A percentile compares a stretch with the other conserved stretches of the same genome.
Conservation (phyloP, 2,329 filamentous ascomycete genomes). For the Thielaviopsis euricoi region DNA sequence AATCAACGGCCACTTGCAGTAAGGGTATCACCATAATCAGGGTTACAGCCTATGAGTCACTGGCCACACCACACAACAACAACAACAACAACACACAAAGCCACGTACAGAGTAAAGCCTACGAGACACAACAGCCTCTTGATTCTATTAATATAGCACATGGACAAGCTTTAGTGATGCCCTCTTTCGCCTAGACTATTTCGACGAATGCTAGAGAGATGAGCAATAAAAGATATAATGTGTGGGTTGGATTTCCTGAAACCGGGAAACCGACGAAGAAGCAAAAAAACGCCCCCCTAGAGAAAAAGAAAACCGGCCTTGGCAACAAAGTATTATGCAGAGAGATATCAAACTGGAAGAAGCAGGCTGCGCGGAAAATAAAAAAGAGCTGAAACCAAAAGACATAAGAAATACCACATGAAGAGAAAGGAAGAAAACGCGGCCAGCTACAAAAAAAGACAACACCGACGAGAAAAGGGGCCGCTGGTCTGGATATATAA, state of each 20-base stretch:
- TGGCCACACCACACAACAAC: background rate
- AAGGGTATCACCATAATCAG: background rate
- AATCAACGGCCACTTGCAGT: background rate
- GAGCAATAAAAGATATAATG: too few relatives aligned
- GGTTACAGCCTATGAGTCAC: background rate
- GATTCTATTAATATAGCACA: too few relatives aligned
- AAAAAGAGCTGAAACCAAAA: background rate
- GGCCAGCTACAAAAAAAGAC: background rate
- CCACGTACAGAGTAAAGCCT: background rate
- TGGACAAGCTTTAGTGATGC: background rate
- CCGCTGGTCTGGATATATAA: too few relatives aligned
- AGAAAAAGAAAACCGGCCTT: too few relatives aligned
- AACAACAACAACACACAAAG: background rate
- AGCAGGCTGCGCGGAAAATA: background rate
- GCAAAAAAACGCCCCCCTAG: too few relatives aligned
- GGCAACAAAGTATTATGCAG: too few relatives aligned
- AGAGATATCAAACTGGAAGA: too few relatives aligned
- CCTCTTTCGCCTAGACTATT: background rate
- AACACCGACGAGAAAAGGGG: too few relatives aligned
- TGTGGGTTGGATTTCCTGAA: too few relatives aligned
- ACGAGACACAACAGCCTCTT: too few relatives aligned
- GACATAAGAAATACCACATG: background rate
- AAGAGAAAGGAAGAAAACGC: background rate
- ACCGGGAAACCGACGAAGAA: background rate
- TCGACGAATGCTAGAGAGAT: too few relatives aligned